phyloP scores from a whole-genome alignment of 1,284 basidiomycete genomes.

The Malassezia sp. region DNA sequence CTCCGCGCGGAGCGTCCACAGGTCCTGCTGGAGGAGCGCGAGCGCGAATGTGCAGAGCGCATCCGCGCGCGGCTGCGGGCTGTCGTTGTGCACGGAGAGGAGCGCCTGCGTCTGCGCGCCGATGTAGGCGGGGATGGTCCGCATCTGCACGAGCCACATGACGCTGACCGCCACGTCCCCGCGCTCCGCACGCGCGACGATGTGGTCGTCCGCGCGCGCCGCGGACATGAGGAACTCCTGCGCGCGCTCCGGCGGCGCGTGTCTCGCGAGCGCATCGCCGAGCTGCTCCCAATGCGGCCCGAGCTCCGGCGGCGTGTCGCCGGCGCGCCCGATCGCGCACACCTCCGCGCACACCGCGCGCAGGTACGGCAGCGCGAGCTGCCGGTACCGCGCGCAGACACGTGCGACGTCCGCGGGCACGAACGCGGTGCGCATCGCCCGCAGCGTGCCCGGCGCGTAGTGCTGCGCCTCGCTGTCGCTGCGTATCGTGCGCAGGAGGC shows the following conservation, averaged over 20 bases:
- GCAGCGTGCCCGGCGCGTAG: too few relatives aligned
- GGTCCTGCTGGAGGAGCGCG: neutral
- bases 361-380: conserved; percentile 3
- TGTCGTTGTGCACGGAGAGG: neutral
- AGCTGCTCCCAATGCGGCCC: conserved; percentile 4
- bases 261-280: neutral
- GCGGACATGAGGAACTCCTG: neutral
- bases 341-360: neutral
- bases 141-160: conserved; percentile 3
- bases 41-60: neutral
- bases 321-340: too few relatives aligned
- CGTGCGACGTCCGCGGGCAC: neutral
- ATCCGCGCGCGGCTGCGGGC: neutral
- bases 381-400: neutral
- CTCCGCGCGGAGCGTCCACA: neutral
- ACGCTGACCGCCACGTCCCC: neutral
- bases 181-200: neutral
- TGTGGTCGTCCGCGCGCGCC: neutral
- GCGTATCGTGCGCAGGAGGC: too few relatives aligned
- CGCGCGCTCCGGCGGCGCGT: neutral
- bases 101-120: neutral
- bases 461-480: too few relatives aligned
- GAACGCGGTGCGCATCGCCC: too few relatives aligned
- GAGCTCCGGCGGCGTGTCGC: neutral
- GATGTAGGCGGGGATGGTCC: conserved; percentile 8